phyloP scores from a whole-genome alignment of 371 early-diverging fungal species.

The Neoconidiobolus thromboides region DNA sequence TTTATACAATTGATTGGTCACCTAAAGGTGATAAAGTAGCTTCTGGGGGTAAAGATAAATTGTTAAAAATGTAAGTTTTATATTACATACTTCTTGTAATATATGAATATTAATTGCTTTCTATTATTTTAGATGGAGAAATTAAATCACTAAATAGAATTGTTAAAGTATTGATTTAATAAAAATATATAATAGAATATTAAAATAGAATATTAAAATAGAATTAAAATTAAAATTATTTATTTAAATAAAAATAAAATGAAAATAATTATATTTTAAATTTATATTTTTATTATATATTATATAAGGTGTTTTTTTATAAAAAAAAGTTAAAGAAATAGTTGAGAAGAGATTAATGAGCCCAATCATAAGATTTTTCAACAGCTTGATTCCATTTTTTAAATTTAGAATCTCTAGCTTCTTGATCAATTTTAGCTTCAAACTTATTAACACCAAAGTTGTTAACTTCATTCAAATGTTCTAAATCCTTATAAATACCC shows the following conservation, averaged over 20 bases:
- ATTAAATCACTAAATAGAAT: no score
- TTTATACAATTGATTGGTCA: constrained; percentile 91
- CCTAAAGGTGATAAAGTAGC: constrained; percentile 80
- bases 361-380: constrained; percentile 47
- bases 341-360: constrained; percentile 8
- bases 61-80: constrained; percentile 43
- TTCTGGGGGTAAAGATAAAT: constrained; percentile 84
- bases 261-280: no score
- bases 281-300: no score
- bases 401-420: constrained; percentile 40
- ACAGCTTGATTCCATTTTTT: constrained; percentile 75
- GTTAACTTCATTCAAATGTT: constrained; percentile 15
- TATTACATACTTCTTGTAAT: background rate
- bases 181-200: no score
- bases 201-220: no score
- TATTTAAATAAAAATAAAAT: no score
- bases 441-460: constrained; percentile 19
- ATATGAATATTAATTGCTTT: no score
- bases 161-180: no score
- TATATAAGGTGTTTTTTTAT: no score
- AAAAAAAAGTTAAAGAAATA: no score
- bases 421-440: constrained; percentile 17
- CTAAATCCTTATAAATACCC: constrained; percentile 40
- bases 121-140: no score
- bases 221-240: no score